Evolutionary conservation across 129 eudicot genomes (phyloP).

Genomic region (Tagetes erecta): DNA sequence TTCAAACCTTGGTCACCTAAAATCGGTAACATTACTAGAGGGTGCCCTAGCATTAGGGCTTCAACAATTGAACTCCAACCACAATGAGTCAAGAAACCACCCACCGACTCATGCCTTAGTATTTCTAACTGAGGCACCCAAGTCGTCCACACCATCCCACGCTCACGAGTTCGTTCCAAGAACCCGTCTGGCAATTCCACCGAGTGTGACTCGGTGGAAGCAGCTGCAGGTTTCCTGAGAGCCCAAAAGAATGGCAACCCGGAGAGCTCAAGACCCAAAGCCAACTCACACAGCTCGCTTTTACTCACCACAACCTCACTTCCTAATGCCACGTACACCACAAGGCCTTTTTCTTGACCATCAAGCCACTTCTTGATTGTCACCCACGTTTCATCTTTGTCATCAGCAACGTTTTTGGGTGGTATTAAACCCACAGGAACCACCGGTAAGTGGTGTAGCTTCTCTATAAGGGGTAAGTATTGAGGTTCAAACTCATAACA

Average conservation of each 20-base stretch:
- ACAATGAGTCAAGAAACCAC: slow-evolving; percentile 62
- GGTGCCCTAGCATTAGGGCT: slow-evolving; percentile 45
- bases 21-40: slow-evolving; percentile 52
- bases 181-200: slow-evolving; percentile 44
- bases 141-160: slow-evolving; percentile 52
- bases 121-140: slow-evolving; percentile 60
- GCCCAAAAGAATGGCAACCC: slow-evolving; percentile 48
- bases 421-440: slow-evolving; percentile 56
- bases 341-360: slow-evolving; percentile 30
- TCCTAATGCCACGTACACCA: slow-evolving; percentile 50
- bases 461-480: slow-evolving; percentile 40
- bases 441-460: slow-evolving; percentile 35
- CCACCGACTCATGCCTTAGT: slow-evolving; percentile 51
- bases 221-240: slow-evolving; percentile 28
- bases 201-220: neutral
- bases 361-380: slow-evolving; percentile 38
- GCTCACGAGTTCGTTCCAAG: slow-evolving; percentile 31
- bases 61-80: slow-evolving; percentile 56
- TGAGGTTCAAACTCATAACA: slow-evolving; percentile 46
- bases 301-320: slow-evolving; percentile 44
- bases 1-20: slow-evolving; percentile 51
- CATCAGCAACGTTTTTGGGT: slow-evolving; percentile 17
- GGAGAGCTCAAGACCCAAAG: slow-evolving; percentile 50
- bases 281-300: slow-evolving; percentile 40
- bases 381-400: slow-evolving; percentile 34